Conservation (phyloP, 2,329 filamentous ascomycete genomes). For the Sporothrix humicola region DNA sequence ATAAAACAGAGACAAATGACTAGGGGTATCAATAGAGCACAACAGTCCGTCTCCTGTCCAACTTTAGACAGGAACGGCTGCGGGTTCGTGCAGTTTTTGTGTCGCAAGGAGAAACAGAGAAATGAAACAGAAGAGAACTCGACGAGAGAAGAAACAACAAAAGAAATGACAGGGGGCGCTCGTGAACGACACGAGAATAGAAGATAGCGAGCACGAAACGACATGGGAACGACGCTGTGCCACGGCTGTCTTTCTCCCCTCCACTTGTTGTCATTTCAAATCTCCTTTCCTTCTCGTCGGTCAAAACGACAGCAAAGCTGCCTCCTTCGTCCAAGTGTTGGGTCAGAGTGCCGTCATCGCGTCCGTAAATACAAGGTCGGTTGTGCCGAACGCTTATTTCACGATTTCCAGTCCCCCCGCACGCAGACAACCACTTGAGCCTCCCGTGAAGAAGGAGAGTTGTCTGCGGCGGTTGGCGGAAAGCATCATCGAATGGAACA, state of each 20-base stretch:
- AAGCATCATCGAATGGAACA: conserved; percentile 84
- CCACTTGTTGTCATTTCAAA: neutral
- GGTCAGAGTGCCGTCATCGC: conserved; percentile 98
- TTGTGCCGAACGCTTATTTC: conserved; percentile 99
- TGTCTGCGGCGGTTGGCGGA: conserved; percentile 67
- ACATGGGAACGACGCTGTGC: conserved; percentile 24
- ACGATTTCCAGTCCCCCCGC: conserved; percentile 69
- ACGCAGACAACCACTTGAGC: conserved; percentile 85
- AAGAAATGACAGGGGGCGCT: conserved; percentile 19
- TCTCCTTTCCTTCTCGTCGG: neutral
- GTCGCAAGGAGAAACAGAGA: conserved; percentile 2
- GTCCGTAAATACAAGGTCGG: conserved; percentile 97
- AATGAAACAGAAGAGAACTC: neutral
- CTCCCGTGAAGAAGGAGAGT: conserved; percentile 78
- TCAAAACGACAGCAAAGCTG: neutral
- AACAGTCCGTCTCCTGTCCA: conserved; percentile 21
- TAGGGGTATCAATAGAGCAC: neutral
- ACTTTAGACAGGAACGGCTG: conserved; percentile 29
- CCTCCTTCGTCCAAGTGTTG: conserved; percentile 47
- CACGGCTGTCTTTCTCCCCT: neutral
- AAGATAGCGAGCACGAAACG: conserved; percentile 10
- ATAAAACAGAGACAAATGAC: neutral
- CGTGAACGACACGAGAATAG: conserved; percentile 2
- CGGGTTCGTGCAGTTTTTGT: neutral
- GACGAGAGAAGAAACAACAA: neutral